These are phyloP conservation scores for Colletotrichum phormii DNA, from an alignment of 2,329 filamentous ascomycete species.

Conservation along the genomic window DNA sequence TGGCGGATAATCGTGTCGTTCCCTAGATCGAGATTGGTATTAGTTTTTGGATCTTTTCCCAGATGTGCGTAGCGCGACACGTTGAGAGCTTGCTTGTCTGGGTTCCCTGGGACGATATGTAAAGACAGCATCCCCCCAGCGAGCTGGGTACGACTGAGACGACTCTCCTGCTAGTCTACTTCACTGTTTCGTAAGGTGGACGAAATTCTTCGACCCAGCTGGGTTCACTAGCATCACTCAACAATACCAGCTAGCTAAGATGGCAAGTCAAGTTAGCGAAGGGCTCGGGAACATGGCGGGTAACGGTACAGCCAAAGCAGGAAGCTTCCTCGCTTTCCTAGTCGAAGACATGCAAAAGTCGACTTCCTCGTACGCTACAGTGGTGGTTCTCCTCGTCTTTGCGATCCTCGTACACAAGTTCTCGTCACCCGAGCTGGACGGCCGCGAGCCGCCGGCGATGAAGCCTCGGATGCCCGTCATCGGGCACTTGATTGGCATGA, in stretches of 20 bases:
- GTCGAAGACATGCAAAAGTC: slow-evolving; percentile 1
- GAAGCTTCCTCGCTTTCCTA: slow-evolving; percentile 8
- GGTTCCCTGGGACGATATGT: not conserved
- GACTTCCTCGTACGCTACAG: not conserved
- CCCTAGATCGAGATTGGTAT: not conserved
- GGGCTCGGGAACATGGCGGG: not conserved
- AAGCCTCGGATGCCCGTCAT: slow-evolving; percentile 55
- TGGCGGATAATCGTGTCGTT: not conserved
- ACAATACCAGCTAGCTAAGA: not conserved
- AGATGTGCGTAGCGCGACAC: not conserved
- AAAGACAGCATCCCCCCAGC: not conserved
- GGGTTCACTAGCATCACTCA: not conserved
- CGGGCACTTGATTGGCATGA: slow-evolving; percentile 59
- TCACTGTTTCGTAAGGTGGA: not conserved
- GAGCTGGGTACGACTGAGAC: not conserved
- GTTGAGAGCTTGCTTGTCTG: not conserved
- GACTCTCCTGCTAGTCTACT: not conserved
- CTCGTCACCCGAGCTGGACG: slow-evolving; percentile 39
- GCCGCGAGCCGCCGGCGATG: slow-evolving; percentile 55
- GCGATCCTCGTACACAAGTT: not conserved
- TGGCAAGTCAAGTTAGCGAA: not conserved
- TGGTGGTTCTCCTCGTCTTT: not conserved
- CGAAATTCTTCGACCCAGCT: not conserved
- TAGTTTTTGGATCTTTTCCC: not conserved
- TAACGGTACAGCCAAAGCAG: slow-evolving; percentile 12